Base-by-base conservation (phyloP, 2,329 filamentous ascomycete species). In the Diplocarpon mali region DNA sequence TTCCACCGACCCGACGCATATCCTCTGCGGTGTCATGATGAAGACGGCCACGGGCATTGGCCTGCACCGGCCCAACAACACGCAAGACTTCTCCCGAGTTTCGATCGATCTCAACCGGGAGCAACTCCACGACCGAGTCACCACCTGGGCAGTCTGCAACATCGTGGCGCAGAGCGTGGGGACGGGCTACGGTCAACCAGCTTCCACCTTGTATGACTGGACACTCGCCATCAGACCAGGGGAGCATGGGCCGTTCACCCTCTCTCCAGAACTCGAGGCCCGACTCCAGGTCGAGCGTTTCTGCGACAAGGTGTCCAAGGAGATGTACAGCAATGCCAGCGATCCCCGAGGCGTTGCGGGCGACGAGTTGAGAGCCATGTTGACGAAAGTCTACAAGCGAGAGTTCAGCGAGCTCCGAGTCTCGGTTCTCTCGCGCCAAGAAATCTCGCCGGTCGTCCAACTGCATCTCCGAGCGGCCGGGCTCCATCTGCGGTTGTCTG, bases 91-190 rank as follows among this genome's bases (percentile, higher is more conserved):
- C 61, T 87, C 83, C 1, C 70, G 84, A 40, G 80, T 84, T 24
- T 81, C 78, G 2, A 71, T 85, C 28, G 80, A 88, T 53, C 69
- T 90, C 32, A 83, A 84, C 55, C 82, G 82, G 56, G 84, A 89
- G 59, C 84, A 89, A 56, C 75, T 89, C 46, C 76, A 83, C 53
- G 85, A 92, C 58, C 74, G 85, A 31, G 76, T 89, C 35, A 78
- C 78, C 40, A 90, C 85, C 1, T 92, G 85, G 85, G 85, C 85
- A 1, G 82, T 86, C 3, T 87, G 84, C 67, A 92, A 92, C 59
- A 83, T 90, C 52, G 85, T 89, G 29, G 80, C 84, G 16, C 85
- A 90, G 57, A 80, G 78, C 45, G 77, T 89, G 35, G 84, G 83
- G n/a, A 90, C 85, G 3, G 85, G 85, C 15, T 86, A 88, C 56